These are phyloP conservation scores for Colletotrichum tropicicola DNA, from an alignment of 2,329 filamentous ascomycete genomes.

Conservation along the genomic window DNA sequence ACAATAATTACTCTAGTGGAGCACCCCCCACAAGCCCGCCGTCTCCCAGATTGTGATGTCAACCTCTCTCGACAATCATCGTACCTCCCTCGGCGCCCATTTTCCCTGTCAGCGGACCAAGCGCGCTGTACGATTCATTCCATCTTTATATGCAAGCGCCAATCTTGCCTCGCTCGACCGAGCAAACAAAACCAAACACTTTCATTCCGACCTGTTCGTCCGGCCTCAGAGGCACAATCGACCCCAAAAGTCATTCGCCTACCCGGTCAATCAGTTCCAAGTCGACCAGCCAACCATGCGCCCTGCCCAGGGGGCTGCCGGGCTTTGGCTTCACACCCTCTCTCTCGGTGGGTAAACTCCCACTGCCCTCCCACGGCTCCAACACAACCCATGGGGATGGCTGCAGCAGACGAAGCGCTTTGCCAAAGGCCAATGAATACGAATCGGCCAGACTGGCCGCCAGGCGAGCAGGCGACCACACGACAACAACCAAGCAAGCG, in stretches of 20 bases:
- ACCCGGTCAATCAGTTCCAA: slow-evolving; percentile 4
- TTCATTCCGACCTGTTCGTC: slow-evolving; percentile 7
- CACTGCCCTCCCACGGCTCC: slow-evolving; percentile 3
- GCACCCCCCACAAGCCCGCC: slow-evolving; percentile 6
- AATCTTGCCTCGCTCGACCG: background rate
- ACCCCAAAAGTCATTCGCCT: background rate
- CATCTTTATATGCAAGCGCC: background rate
- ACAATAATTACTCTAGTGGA: slow-evolving; percentile 6
- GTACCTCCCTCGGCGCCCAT: background rate
- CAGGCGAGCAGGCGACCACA: background rate
- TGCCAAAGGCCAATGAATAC: slow-evolving; percentile 5
- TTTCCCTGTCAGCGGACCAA: background rate
- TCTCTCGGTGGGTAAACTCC: slow-evolving; percentile 6
- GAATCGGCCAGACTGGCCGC: background rate
- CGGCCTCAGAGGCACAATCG: background rate
- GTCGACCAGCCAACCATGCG: slow-evolving; percentile 24
- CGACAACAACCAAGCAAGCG: background rate
- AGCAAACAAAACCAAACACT: background rate
- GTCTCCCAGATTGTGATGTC: slow-evolving; percentile 17
- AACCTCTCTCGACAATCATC: slow-evolving; percentile 9
- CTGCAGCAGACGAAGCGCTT: slow-evolving; percentile 11
- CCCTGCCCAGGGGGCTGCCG: slow-evolving; percentile 2
- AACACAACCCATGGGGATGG: slow-evolving; percentile 5
- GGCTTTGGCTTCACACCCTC: slow-evolving; percentile 20
- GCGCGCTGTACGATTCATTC: background rate